Evolutionary conservation across 345 rosid species (phyloP).

Genomic region (Populus nigra): DNA sequence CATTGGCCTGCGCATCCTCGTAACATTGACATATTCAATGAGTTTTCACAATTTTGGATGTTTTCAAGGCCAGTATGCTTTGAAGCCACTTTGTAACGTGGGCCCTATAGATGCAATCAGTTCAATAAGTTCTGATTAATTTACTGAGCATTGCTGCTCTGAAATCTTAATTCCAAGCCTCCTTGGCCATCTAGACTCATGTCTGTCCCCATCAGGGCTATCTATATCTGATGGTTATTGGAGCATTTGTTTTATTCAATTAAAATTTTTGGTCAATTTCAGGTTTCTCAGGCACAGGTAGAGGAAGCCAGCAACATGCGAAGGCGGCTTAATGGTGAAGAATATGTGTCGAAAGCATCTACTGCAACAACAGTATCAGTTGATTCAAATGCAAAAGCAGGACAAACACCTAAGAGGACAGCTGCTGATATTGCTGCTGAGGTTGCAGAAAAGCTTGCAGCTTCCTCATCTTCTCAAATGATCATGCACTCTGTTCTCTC

Average conservation of each 20-base stretch:
- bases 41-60: background rate
- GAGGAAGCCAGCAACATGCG: conserved; percentile 74
- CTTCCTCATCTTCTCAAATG: conserved; percentile 86
- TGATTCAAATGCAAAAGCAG: conserved; percentile 38
- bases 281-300: conserved; percentile 78
- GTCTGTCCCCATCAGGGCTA: background rate
- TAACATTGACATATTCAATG: background rate
- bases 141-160: background rate
- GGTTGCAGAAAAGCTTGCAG: conserved; percentile 87
- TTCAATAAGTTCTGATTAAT: background rate
- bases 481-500: conserved; percentile 92
- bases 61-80: background rate
- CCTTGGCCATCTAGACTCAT: background rate
- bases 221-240: background rate
- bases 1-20: background rate
- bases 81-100: background rate
- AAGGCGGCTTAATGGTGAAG: conserved; percentile 55
- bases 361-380: conserved; percentile 21
- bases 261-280: conserved; percentile 12
- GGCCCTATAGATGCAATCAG: background rate
- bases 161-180: background rate
- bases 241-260: background rate
- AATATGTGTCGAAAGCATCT: conserved; percentile 41
- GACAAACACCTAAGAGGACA: conserved; percentile 57
- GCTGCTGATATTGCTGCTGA: conserved; percentile 94